Evolutionary conservation across 2,329 filamentous ascomycete species (phyloP).

Genomic region (Colletotrichum higginsianum): DNA sequence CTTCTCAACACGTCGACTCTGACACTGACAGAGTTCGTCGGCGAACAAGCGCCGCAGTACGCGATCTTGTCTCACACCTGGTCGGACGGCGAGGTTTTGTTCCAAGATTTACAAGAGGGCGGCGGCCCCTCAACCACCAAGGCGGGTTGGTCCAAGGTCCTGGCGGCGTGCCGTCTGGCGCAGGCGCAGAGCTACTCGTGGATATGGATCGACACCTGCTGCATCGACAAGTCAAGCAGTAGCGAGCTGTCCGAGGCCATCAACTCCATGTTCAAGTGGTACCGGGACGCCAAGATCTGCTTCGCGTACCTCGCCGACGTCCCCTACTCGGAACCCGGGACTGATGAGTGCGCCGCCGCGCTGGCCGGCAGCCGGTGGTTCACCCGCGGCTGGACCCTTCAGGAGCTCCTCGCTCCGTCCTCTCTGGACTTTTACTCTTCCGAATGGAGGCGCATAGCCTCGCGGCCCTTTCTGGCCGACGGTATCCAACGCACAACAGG

Average conservation of each 20-base stretch:
- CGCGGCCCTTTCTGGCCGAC: background rate
- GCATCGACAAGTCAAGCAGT: constrained; percentile 52
- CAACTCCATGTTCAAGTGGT: constrained; percentile 50
- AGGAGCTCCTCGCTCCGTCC: constrained; percentile 7
- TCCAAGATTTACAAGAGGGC: constrained; percentile 42
- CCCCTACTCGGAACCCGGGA: background rate
- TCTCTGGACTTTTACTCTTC: constrained; percentile 2
- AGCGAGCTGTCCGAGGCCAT: constrained; percentile 52
- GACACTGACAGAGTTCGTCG: background rate
- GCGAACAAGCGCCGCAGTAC: constrained; percentile 43
- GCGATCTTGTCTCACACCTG: constrained; percentile 50
- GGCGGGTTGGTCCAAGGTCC: constrained; percentile 45
- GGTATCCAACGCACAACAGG: background rate
- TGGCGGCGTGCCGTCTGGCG: constrained; percentile 39
- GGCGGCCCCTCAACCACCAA: background rate
- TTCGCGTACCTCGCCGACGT: constrained; percentile 52
- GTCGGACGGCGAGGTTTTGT: constrained; percentile 47
- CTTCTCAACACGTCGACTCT: background rate
- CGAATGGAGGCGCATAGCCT: background rate
- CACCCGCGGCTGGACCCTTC: constrained; percentile 25
- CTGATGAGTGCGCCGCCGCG: background rate
- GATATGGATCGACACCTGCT: constrained; percentile 56
- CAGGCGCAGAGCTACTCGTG: constrained; percentile 47
- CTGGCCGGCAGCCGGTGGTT: constrained; percentile 12
- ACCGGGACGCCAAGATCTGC: constrained; percentile 51